Evolutionary conservation across 148 eudicot genomes (phyloP), one percentile per base, ranked within the genome.

Genomic region (Pharnaceum exiguum): DNA sequence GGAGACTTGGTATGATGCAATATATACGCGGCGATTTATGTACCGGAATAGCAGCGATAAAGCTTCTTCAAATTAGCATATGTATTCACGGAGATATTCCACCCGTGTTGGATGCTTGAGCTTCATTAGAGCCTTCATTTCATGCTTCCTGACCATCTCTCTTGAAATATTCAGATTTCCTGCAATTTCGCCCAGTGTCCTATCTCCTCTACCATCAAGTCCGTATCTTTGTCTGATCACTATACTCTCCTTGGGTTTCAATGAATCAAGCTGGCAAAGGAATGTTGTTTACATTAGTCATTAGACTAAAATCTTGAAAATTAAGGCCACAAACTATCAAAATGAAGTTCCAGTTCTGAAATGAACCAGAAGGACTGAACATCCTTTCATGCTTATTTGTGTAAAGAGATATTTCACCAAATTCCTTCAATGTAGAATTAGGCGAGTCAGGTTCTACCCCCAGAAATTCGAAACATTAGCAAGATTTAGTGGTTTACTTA

Each of bases 81-180:
- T 62, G 74, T 88, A 73, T 25, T 63, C 81, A 29, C 88, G 94
- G 46, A 93, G 81, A 67, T 88, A 88, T 66, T 88, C 90, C 29
- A 78, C 77, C 39, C 98, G 85, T 67, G 95, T 63, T 38, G 98
- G 96, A 73, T 83, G 96, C 81, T 85, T 88, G 51, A 93, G 96
- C 77, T 93, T 93, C 95, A 88, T 83, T 38, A 93, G 70, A 52
- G 96, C 98, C 72, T 88, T 93, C 63, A 84, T 76, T 75, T 93
- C 98, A 40, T 93, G 95, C 64, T 93, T 93, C 47, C 95, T 61
- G 13, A 93, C 98, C 98, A 93, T 93, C 79, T 93, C 96, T 72
- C 96, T 69, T 2, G 98, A 93, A 15, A 93, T 93, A 46, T 82
- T 93, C 33, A 93, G 77, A 70, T 88, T 93, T 21, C 96, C 95